Evolutionary conservation across 1,284 basidiomycete genomes (phyloP).

Genomic region (Fereydounia khargensis): DNA sequence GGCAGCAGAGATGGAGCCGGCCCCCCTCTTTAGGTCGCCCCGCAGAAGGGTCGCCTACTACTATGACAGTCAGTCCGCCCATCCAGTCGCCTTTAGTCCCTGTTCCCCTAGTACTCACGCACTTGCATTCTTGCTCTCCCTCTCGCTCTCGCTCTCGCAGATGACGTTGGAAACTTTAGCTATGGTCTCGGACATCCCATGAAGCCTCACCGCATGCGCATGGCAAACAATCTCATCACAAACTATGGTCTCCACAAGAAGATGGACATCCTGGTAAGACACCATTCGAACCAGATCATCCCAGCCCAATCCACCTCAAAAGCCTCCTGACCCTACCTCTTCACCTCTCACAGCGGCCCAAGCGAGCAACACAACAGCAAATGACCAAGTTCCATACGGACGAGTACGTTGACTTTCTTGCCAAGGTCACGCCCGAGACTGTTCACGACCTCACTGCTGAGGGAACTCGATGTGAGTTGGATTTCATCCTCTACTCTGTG

Average conservation of each 20-base stretch:
- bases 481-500: not conserved
- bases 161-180: constrained; percentile 76
- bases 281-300: no score
- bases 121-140: constrained; percentile 6
- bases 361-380: constrained; percentile 73
- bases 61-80: constrained; percentile 39
- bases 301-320: no score
- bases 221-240: constrained; percentile 82
- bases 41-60: constrained; percentile 41
- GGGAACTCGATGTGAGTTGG: constrained; percentile 60
- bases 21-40: constrained; percentile 35
- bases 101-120: constrained; percentile 4
- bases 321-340: no score
- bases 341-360: constrained; percentile 75
- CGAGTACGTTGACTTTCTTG: constrained; percentile 91
- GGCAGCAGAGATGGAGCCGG: constrained; percentile 41
- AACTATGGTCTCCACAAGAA: constrained; percentile 85
- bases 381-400: constrained; percentile 96
- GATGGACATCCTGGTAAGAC: constrained; percentile 79
- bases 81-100: no score
- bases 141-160: not conserved
- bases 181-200: constrained; percentile 87
- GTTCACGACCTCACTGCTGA: constrained; percentile 68
- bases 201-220: constrained; percentile 70
- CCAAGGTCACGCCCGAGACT: constrained; percentile 71